These are phyloP conservation scores for Chenopodium quinoa DNA, from an alignment of 148 eudicot species.

Conservation along the genomic window DNA sequence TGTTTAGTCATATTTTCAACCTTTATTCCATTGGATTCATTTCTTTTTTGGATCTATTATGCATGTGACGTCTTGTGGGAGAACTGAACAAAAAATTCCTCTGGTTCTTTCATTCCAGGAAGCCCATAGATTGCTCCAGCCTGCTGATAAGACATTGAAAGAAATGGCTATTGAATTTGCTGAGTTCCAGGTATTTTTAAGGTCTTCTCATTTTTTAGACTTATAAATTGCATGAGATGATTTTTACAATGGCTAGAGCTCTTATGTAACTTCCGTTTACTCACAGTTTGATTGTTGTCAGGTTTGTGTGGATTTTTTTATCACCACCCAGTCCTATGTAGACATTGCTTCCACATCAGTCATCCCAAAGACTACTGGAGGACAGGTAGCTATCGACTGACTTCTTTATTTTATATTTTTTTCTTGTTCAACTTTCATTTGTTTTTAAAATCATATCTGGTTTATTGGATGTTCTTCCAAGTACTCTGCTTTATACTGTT, in stretches of 20 bases:
- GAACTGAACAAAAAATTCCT: neutral
- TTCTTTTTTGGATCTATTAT: neutral
- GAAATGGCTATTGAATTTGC: constrained; percentile 92
- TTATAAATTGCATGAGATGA: neutral
- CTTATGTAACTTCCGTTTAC: neutral
- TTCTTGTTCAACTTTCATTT: constrained; percentile 1
- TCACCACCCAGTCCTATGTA: constrained; percentile 83
- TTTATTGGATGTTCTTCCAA: neutral
- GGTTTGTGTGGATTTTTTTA: constrained; percentile 92
- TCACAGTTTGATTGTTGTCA: constrained; percentile 26
- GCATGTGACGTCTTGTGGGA: neutral
- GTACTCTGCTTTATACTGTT: neutral
- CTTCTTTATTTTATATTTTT: neutral
- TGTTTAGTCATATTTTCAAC: neutral
- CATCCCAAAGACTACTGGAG: constrained; percentile 94
- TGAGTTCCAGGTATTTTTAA: constrained; percentile 66
- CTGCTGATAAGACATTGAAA: constrained; percentile 76
- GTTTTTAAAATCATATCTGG: neutral
- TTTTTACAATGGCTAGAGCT: neutral
- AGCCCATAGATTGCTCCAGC: constrained; percentile 81
- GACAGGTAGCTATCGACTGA: constrained; percentile 59
- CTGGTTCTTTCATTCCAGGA: constrained; percentile 45
- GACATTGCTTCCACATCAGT: constrained; percentile 91
- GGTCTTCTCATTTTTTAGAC: neutral
- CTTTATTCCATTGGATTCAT: neutral